Evolutionary conservation across 306 rosid species (phyloP), one percentile per base, ranked within the genome.

Genomic region (Crataegus laevigata): DNA sequence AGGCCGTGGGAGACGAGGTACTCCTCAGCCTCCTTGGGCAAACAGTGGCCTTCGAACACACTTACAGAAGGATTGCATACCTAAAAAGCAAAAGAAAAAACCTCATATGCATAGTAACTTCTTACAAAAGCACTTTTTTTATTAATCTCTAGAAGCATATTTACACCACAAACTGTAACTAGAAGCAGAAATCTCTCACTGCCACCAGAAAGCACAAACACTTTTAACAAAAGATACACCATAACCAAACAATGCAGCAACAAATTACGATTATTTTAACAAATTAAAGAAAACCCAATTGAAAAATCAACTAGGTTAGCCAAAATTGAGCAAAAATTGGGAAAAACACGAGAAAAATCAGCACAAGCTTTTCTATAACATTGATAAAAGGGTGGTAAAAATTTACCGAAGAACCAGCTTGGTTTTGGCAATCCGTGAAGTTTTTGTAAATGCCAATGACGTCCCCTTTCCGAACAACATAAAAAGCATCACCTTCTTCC

Each of bases 361-460:
- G 68, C 11, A 17, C 21, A 52, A 51, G 13, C n/a, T 17, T 57
- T 14, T 22, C 25, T 12, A 32, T 0, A 38, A 64, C 47, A 36
- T 51, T 15, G 71, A 10, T 3, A 29, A 34, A 26, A 28, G 3
- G 5, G 54, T 60, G n/a, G 65, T 28, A 69, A 88, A 42, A 9
- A 38, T 13, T 70, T 82, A 89, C 93, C 68, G 89, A 85, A 59
- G 86, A 78, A 62, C 91, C 83, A 24, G 81, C 78, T 59, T 85
- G 86, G 75, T 73, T 61, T 82, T 85, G 91, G 54, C 89, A 66
- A 73, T 91, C 96, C 54, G 60, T 81, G 26, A 81, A 69, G 76
- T 82, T 88, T 78, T 80, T 94, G 84, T 91, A 94, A 30, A 94
- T 75, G 67, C 96, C 99, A 63, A 92, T 74, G 66, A 89, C 76